Conservation (phyloP, 805 yeast genomes). For the Kockiozyma suomiensis region DNA sequence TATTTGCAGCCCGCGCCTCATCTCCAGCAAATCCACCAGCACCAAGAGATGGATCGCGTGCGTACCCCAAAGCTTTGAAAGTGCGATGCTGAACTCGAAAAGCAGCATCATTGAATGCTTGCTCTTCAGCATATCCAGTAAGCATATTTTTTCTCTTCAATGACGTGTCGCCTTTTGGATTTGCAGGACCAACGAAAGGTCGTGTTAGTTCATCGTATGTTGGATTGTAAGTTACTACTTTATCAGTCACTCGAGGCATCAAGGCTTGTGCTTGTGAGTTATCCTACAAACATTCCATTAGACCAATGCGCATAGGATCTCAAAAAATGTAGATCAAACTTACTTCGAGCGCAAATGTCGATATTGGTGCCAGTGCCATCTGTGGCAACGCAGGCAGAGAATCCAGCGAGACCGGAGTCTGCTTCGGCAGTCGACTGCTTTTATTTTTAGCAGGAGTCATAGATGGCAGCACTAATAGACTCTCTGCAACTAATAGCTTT, state of each 20-base stretch:
- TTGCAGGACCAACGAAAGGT: constrained; percentile 30
- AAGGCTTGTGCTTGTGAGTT: constrained; percentile 18
- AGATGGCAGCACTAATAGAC: not conserved
- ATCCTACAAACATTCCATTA: constrained; percentile 1
- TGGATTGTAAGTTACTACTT: constrained; percentile 27
- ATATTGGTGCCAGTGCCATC: constrained; percentile 19
- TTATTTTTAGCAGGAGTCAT: constrained; percentile 6
- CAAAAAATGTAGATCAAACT: not conserved
- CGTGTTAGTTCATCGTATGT: constrained; percentile 31
- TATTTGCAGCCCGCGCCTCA: constrained; percentile 33
- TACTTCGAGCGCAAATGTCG: constrained; percentile 28
- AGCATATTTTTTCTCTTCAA: constrained; percentile 39
- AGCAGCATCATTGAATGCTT: constrained; percentile 46
- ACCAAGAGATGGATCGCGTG: constrained; percentile 38
- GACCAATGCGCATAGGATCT: not conserved
- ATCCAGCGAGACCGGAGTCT: constrained; percentile 12
- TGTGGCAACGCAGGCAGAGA: constrained; percentile 28
- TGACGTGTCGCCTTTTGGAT: constrained; percentile 26
- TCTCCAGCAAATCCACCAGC: constrained; percentile 34
- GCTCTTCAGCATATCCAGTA: constrained; percentile 43
- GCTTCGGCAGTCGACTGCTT: not conserved
- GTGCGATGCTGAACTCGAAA: constrained; percentile 50
- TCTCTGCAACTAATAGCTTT: too few species aligned
- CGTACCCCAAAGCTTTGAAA: constrained; percentile 43
- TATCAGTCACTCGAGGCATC: constrained; percentile 30